Evolutionary conservation across 208 protist genomes (phyloP), one percentile per base, ranked within the genome.

Genomic region (Crithidia sp.): DNA sequence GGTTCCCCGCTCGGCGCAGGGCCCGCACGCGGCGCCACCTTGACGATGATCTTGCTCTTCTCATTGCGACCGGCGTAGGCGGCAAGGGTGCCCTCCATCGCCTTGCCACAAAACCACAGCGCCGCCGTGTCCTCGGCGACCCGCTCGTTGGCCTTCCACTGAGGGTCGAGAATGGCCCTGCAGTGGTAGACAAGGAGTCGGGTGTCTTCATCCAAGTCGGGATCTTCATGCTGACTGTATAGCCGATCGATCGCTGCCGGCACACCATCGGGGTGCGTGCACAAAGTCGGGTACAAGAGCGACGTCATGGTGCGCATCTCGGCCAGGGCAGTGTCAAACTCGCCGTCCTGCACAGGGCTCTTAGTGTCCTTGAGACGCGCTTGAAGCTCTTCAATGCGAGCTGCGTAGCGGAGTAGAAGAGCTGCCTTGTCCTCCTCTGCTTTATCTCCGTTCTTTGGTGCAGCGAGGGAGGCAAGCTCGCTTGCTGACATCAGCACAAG

Each of bases 151-250:
- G 36, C 45, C 53, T 76, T 82, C 89, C 91, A 96, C 55, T 77
- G 40, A 3, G 81, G 73, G 68, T 96, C 91, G 13, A 96, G 53
- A 49, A 96, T 75, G 9, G 79, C 87, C 44, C 91, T 81, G 76
- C 89, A 94, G 86, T 96, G 87, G 69, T 96, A 96, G 28, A 96
- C 82, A 45, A 77, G 44, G 40, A 92, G 82, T 3, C 91, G 87
- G n/a, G 67, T 58, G 67, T 90, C 83, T 68, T 96, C 91, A 61
- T 86, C 80, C 40, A 94, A 70, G 14, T 92, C 84, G 44, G 91
- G 91, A 72, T 92, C 84, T 39, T 94, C 86, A 50, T 86, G 68
- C 47, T 84, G 86, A 10, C 43, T 39, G 62, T 87, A 88, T 36
- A 95, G 79, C 16, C 52, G n/a, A 40, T 82, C 53, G 9, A 89